Evolutionary conservation across 2,329 filamentous ascomycete species (phyloP), one percentile per base, ranked within the genome.

Genomic region (Penicillium thymicola): DNA sequence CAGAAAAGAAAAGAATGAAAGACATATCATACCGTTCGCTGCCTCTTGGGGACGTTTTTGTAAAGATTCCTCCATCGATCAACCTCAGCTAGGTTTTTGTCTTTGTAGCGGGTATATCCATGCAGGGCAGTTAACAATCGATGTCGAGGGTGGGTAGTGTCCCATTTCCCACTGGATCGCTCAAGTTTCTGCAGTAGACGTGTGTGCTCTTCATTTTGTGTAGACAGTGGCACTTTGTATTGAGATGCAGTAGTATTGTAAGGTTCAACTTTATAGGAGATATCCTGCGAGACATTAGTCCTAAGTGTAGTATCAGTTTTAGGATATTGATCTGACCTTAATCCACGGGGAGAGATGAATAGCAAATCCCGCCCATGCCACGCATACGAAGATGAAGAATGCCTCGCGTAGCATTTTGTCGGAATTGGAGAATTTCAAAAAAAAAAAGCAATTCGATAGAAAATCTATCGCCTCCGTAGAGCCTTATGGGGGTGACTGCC

Each of bases 41-140:
- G 65, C 13, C 18, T 27, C 30, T 66, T 63, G 1, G 61, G 55
- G 0, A 62, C 48, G 6, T 65, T 55, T 36, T 63, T 67, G 36
- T 68, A 66, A 37, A 62, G 44, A 54, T 66, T 58, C 1, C 62
- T 50, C 62, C 64, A 63, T 27, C 61, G 49, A 38, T 62, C 59
- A 6, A 65, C 44, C 43, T 69, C 67, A 0, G 44, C 60, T 4
- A 62, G 18, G 21, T 57, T 60, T 34, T 47, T 59, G 16, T 65
- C 59, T 42, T 62, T 63, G 54, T 70, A 69, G 32, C 57, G 49
- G n/a, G 51, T 57, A 51, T 63, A 70, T 4, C 59, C 68, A 57
- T 68, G 60, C 18, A 70, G 47, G 1, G 67, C 66, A 18, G 65
- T 62, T 16, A 70, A 58, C 5, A 70, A 53, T n/a, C 68, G 54